Evolutionary conservation across 108 stramenopile species (phyloP).

Genomic region (Licmophora abbreviata): DNA sequence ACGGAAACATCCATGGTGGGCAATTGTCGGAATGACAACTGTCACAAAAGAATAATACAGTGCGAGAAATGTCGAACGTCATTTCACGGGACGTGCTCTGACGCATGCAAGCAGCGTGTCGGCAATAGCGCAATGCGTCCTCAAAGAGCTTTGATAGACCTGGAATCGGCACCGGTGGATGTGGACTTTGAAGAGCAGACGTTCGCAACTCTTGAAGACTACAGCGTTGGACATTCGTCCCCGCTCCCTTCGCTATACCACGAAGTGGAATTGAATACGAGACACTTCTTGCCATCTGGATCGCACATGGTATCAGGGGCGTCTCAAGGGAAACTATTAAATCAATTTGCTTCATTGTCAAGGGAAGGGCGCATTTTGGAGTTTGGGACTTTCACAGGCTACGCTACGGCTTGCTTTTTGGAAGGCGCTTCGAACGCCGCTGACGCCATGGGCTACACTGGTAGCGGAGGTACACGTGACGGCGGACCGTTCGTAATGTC

Average conservation of each 20-base stretch:
- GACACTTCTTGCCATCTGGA: slow-evolving; percentile 50
- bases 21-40: slow-evolving; percentile 87
- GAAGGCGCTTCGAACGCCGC: slow-evolving; percentile 61
- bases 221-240: slow-evolving; percentile 57
- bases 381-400: slow-evolving; percentile 91
- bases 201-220: slow-evolving; percentile 55
- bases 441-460: slow-evolving; percentile 13
- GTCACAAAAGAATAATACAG: slow-evolving; percentile 90
- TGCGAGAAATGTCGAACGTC: slow-evolving; percentile 58
- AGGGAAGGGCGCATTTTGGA: slow-evolving; percentile 78
- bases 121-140: slow-evolving; percentile 44
- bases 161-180: background rate
- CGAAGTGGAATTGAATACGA: slow-evolving; percentile 73
- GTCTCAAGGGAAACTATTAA: slow-evolving; percentile 72
- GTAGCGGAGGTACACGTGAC: slow-evolving; percentile 18
- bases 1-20: slow-evolving; percentile 68
- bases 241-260: slow-evolving; percentile 41
- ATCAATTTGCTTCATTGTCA: slow-evolving; percentile 65
- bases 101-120: slow-evolving; percentile 63
- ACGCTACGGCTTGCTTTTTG: slow-evolving; percentile 82
- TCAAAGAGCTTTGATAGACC: slow-evolving; percentile 8
- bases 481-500: slow-evolving; percentile 66
- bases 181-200: background rate
- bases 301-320: slow-evolving; percentile 85
- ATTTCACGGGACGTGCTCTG: slow-evolving; percentile 77